These are phyloP conservation scores for Nakaseomyces sp. DNA, from an alignment of 1,139 yeast genomes.

Conservation along the genomic window DNA sequence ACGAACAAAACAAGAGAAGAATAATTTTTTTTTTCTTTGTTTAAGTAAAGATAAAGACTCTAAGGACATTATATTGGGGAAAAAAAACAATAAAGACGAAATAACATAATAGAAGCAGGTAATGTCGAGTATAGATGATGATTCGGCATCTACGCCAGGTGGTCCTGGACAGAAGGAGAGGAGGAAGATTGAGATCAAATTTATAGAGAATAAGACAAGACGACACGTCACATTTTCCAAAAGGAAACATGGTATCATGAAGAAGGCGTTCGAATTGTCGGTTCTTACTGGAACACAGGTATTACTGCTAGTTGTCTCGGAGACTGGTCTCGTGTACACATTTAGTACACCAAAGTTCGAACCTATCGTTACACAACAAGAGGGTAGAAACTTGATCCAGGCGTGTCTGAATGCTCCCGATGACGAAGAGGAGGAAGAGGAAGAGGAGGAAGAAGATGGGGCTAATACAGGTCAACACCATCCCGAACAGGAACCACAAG, in stretches of 20 bases:
- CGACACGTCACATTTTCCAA: conserved; percentile 96
- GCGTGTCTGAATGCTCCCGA: conserved; percentile 95
- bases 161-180: conserved; percentile 44
- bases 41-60: too few relatives aligned
- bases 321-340: conserved; percentile 96
- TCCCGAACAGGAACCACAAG: conserved; percentile 2
- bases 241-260: conserved; percentile 98
- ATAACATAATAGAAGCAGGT: background rate
- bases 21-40: too few relatives aligned
- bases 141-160: conserved; percentile 8
- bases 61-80: background rate
- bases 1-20: background rate
- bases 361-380: conserved; percentile 93
- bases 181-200: conserved; percentile 93
- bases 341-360: conserved; percentile 97
- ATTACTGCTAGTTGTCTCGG: conserved; percentile 83
- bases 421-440: conserved; percentile 41
- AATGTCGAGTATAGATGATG: conserved; percentile 14
- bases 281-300: conserved; percentile 97
- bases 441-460: conserved; percentile 53
- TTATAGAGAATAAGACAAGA: conserved; percentile 93
- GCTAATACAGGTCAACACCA: conserved; percentile 11
- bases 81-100: background rate
- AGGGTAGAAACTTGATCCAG: conserved; percentile 93
- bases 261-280: conserved; percentile 91